Evolutionary conservation across 1,284 basidiomycete genomes (phyloP), one percentile per base, ranked within the genome.

Genomic region (Spongispora temasekensis): DNA sequence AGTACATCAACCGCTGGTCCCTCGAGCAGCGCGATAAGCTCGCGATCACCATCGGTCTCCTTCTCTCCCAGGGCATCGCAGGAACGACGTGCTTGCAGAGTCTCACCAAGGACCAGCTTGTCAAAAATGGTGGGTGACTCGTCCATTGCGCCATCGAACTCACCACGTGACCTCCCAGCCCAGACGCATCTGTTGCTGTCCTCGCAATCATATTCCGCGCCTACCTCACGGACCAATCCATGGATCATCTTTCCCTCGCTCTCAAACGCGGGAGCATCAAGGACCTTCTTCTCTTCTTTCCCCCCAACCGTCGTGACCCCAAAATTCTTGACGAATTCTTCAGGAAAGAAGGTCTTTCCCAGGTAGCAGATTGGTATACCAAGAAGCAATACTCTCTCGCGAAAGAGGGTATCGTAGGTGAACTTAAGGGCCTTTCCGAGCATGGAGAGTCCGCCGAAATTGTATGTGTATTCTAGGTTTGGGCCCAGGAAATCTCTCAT

Each of bases 31-130:
- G 89, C 65, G 88, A 93, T 70, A 96, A 95, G 79, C 81, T 98
- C 58, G 87, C 93, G 28, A 82, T 89, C 62, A 87, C 94, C 9
- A 85, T 86, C 27, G 95, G 94, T 32, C 84, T 96, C 30, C 78
- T 97, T 71, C 81, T 97, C 64, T 84, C 91, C 46, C 91, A 93
- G 71, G 89, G 92, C 59, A 87, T 96, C 63, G 88, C 88, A 62
- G 85, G 84, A 64, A 86, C 92, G 19, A 81, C 84, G 68, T 93
- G 92, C 73, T 82, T 98, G 56, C 83, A 86, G 70, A 90, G 86
- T 75, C 80, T 98, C 68, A 89, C 91, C 67, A 97, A 95, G 77
- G 96, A 98, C 68, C 95, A 97, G 75, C 85, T 98, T 63, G 85
- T 96, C 72, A 98, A 98, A 81, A 95, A 98, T 68, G 89, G 93